Evolutionary conservation across 1,139 yeast genomes (phyloP).

Genomic region (Pichia sp.): DNA sequence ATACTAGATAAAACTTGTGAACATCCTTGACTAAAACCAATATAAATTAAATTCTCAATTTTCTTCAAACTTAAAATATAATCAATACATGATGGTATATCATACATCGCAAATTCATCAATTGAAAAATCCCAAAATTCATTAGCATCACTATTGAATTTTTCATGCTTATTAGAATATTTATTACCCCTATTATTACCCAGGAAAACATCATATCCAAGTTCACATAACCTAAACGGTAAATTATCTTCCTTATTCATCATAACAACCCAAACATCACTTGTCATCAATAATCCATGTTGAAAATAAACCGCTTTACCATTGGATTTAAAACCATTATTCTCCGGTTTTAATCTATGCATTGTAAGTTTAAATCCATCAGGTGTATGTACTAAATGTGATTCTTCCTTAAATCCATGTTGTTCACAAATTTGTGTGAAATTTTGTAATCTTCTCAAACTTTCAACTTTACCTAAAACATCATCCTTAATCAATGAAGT

Average conservation of each 20-base stretch:
- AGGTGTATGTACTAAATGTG: conserved; percentile 26
- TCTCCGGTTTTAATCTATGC: conserved; percentile 26
- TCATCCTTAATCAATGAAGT: conserved; percentile 11
- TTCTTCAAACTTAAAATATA: conserved; percentile 48
- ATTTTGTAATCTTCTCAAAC: conserved; percentile 20
- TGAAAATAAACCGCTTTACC: conserved; percentile 64
- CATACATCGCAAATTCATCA: conserved; percentile 79
- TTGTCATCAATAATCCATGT: conserved; percentile 86
- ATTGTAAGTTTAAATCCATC: conserved; percentile 28
- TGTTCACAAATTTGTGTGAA: conserved; percentile 25
- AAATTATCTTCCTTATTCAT: conserved; percentile 53
- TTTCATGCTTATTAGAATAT: conserved; percentile 43
- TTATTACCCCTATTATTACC: conserved; percentile 90
- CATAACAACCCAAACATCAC: conserved; percentile 75
- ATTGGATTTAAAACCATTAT: conserved; percentile 26
- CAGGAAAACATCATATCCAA: conserved; percentile 88
- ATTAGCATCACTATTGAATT: conserved; percentile 33
- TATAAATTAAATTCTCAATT: conserved; percentile 45
- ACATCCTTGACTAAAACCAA: conserved; percentile 89
- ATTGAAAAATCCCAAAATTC: conserved; percentile 79
- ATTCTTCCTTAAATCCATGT: conserved; percentile 25
- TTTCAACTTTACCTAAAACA: conserved; percentile 19
- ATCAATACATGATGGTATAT: conserved; percentile 68
- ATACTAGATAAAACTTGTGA: conserved; percentile 85
- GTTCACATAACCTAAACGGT: conserved; percentile 68